Conservation (phyloP, 163 green algal genomes). For the Scenedesmus sp. region DNA sequence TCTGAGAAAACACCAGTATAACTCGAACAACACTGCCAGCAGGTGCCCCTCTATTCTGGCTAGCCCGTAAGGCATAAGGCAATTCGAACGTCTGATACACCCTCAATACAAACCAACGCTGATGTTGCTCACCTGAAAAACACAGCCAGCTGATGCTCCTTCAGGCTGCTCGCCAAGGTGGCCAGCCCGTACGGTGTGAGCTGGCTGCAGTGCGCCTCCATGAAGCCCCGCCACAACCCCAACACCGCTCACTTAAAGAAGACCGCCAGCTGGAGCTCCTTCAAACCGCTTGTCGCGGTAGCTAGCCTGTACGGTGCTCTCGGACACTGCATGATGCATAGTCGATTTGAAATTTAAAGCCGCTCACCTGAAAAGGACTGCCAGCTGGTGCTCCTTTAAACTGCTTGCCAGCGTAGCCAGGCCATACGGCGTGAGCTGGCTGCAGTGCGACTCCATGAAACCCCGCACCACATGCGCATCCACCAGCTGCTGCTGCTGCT, state of each 20-base stretch:
- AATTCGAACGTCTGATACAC: background rate
- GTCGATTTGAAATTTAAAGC: background rate
- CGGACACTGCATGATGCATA: background rate
- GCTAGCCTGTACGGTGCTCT: constrained; percentile 71
- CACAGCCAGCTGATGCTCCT: constrained; percentile 80
- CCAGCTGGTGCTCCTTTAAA: constrained; percentile 80
- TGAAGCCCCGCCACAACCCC: constrained; percentile 68
- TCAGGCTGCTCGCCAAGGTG: constrained; percentile 66
- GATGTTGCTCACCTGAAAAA: constrained; percentile 68
- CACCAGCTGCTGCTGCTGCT: background rate
- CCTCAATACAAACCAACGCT: background rate
- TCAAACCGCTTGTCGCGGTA: constrained; percentile 64
- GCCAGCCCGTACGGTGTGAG: constrained; percentile 83
- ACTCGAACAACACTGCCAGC: constrained; percentile 51
- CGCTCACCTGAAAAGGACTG: constrained; percentile 77
- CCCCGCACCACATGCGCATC: constrained; percentile 62
- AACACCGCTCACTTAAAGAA: too few relatives aligned
- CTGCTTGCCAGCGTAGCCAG: constrained; percentile 67
- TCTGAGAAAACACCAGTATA: too few relatives aligned
- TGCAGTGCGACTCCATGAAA: constrained; percentile 80
- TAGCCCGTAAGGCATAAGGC: too few relatives aligned
- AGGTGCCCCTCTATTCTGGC: background rate
- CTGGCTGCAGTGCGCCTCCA: constrained; percentile 82
- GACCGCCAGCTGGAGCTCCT: constrained; percentile 43
- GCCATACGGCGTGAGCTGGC: constrained; percentile 86